A percentile compares a stretch with the other conserved stretches of the same genome.
Evolutionary conservation across 139 green algal genomes (phyloP).

Genomic region (Haematococcus lacustris): DNA sequence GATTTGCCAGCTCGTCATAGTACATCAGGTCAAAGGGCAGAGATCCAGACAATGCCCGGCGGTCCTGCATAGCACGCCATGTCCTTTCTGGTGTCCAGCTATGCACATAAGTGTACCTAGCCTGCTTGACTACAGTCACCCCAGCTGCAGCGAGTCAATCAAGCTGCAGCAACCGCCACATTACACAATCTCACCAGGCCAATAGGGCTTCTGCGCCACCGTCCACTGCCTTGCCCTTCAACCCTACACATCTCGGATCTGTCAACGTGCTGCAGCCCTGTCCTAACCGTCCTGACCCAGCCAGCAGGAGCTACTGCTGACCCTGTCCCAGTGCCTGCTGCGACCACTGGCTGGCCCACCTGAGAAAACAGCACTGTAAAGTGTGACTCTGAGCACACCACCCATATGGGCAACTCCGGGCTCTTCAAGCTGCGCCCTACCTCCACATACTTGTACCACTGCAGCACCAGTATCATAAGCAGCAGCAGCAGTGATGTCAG

Average conservation of each 20-base stretch:
- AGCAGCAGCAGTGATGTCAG: no score
- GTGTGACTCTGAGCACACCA: constrained; percentile 63
- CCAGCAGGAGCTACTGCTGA: not conserved
- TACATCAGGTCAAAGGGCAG: constrained; percentile 42
- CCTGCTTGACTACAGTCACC: no score
- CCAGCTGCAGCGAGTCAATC: no score
- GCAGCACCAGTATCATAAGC: no score
- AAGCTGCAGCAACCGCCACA: no score
- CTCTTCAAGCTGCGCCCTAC: constrained; percentile 43
- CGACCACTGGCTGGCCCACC: not conserved
- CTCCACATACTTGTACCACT: constrained; percentile 38
- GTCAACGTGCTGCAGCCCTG: not conserved
- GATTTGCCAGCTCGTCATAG: constrained; percentile 53
- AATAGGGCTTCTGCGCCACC: no score
- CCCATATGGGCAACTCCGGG: constrained; percentile 52
- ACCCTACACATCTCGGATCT: not conserved
- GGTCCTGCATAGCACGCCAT: no score
- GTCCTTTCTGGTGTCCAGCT: no score
- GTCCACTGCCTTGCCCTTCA: no score
- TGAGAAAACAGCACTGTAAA: constrained; percentile 54
- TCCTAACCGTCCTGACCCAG: constrained; percentile 7
- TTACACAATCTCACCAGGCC: no score
- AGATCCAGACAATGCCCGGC: not conserved
- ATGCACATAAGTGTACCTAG: no score
- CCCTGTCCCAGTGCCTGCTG: not conserved